phyloP scores from a whole-genome alignment of 2,329 filamentous ascomycete genomes.

The Colletotrichum melonis region DNA sequence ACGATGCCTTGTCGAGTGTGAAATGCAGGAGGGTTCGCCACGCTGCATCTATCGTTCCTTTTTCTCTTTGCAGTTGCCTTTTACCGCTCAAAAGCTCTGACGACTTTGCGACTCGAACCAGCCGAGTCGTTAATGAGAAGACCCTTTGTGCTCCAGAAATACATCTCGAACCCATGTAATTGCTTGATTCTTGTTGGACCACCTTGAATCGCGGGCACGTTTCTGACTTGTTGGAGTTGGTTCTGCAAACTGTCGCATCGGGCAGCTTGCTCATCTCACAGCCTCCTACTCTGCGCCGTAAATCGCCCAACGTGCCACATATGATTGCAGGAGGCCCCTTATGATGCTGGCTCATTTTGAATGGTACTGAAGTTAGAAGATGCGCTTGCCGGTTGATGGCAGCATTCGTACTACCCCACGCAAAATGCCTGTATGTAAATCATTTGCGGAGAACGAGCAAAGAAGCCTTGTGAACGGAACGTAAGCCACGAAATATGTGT shows the following conservation, averaged over 20 bases:
- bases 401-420: constrained; percentile 9
- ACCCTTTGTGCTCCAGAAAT: constrained; percentile 6
- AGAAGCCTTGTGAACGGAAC: constrained; percentile 9
- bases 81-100: constrained; percentile 25
- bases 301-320: constrained; percentile 2
- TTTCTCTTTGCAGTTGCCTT: background rate
- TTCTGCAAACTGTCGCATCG: constrained; percentile 13
- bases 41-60: constrained; percentile 11
- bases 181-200: constrained; percentile 18
- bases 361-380: background rate
- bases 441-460: constrained; percentile 4
- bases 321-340: background rate
- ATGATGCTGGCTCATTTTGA: background rate
- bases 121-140: background rate
- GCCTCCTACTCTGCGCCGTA: background rate
- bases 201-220: background rate
- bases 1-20: constrained; percentile 25
- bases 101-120: constrained; percentile 6
- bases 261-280: constrained; percentile 4
- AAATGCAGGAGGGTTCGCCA: constrained; percentile 32
- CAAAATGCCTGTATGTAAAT: constrained; percentile 11
- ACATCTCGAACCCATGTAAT: constrained; percentile 20
- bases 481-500: constrained; percentile 16
- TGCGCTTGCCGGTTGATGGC: constrained; percentile 5
- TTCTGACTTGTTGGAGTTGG: background rate